A percentile compares a stretch with the other conserved stretches of the same genome.
Conservation (phyloP, 768 basidiomycete genomes). For the Psilocybe cubensis region DNA sequence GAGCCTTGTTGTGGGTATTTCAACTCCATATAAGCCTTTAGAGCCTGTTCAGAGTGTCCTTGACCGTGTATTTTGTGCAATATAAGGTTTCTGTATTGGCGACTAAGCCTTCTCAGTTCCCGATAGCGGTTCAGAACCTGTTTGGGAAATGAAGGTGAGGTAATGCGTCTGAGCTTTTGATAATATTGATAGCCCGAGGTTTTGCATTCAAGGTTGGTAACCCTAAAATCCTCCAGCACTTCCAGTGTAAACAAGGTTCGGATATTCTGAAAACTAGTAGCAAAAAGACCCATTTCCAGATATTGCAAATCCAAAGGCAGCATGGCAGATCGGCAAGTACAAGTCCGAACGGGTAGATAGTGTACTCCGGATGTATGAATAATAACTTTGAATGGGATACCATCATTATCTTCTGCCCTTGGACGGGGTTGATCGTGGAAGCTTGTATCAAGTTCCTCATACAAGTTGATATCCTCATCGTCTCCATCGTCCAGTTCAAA, state of each 20-base stretch:
- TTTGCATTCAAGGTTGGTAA: conserved; percentile 21
- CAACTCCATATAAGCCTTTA: no score
- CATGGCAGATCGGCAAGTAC: no score
- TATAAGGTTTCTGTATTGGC: conserved; percentile 19
- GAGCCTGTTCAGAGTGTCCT: not conserved
- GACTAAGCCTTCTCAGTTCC: conserved; percentile 15
- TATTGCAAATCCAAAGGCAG: no score
- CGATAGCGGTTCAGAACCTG: conserved; percentile 16
- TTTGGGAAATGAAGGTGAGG: conserved; percentile 15
- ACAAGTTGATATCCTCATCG: no score
- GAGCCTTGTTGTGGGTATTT: no score
- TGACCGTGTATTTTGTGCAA: conserved; percentile 17
- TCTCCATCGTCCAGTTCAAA: no score
- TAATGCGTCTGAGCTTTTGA: conserved; percentile 16
- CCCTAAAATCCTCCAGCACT: conserved; percentile 15
- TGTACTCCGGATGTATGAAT: no score
- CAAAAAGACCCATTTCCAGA: conserved; percentile 9
- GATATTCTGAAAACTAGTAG: conserved; percentile 12
- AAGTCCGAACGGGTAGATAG: no score
- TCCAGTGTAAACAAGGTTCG: conserved; percentile 19
- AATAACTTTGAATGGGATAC: no score
- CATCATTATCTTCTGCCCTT: no score
- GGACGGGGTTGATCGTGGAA: no score
- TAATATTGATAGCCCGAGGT: conserved; percentile 21
- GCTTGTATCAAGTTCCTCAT: no score